Base-by-base conservation (phyloP, 2,329 filamentous ascomycete genomes). In the Sporothrix pseudoabietina region DNA sequence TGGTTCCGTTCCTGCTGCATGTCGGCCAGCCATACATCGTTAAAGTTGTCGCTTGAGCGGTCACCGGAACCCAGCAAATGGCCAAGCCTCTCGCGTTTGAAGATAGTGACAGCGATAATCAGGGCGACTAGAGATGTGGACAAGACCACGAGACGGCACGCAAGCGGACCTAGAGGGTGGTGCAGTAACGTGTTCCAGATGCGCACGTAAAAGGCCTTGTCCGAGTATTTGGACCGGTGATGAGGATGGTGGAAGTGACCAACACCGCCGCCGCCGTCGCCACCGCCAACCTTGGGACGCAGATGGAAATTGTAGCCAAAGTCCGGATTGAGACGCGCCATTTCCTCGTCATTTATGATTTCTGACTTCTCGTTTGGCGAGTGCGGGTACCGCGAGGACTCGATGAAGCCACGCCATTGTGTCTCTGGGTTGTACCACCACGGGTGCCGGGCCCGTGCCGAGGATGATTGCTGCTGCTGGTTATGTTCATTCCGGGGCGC, bases 151-250 rank as follows among this genome's bases (percentile, higher is more conserved):
- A 97, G 83, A 71, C 96, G 92, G 80, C 97, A 93, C 16, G 92
- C 84, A 72, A 98, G 85, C 2, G 96, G 96, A 0, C 97, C 92
- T 76, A 98, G 90, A 14, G 94, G 92, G 78, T 94, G 94, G 74
- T 91, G 90, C 78, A 97, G 85, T 39, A 97, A 85, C 52, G 89
- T 87, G 71, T 87, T 86, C 85, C 92, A 91, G 69, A 91, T 81
- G 72, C 89, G 87, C 79, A 89, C 88, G 75, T 82, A 84, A 10
- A 85, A 77, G 8, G 71, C 14, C 71, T 71, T 74, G 73, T 72
- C 71, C 16, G 54, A 26, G 49, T 70, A 52, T 30, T 30, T 35
- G 14, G 59, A n/a, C 16, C 6, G 66, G 35, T 55, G 32, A 30
- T 74, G 54, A 47, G 61, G 19, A 68, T 72, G 59, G 63, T 73